A percentile compares a stretch with the other conserved stretches of the same genome.
Conservation (phyloP, 179 eudicot genomes). For the Sideroxylon spinosum region DNA sequence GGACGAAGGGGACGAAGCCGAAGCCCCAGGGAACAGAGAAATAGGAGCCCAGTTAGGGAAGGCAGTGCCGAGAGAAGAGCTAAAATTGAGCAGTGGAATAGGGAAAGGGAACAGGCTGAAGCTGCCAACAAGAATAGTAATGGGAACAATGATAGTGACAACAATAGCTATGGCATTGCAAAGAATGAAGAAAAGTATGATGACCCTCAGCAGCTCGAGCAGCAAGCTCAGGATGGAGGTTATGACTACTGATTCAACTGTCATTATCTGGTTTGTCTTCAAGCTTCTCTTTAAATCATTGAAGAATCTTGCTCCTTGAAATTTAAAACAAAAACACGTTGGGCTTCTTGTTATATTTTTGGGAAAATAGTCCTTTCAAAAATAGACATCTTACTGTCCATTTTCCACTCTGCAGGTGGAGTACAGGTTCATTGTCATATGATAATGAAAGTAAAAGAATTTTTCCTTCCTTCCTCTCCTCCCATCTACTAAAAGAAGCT, state of each 20-base stretch:
- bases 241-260: constrained; percentile 20
- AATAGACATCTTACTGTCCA: constrained; percentile 58
- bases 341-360: constrained; percentile 1
- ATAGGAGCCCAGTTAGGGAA: constrained; percentile 78
- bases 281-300: constrained; percentile 12
- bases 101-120: constrained; percentile 64
- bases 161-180: constrained; percentile 23
- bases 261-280: constrained; percentile 43
- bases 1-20: constrained; percentile 70
- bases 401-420: constrained; percentile 96
- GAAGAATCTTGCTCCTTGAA: not conserved
- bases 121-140: constrained; percentile 29
- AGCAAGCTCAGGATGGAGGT: constrained; percentile 29
- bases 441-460: constrained; percentile 39
- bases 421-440: constrained; percentile 66
- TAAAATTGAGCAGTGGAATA: constrained; percentile 89
- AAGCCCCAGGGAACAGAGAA: constrained; percentile 70
- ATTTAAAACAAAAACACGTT: constrained; percentile 1
- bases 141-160: constrained; percentile 21
- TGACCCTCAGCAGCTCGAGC: constrained; percentile 26
- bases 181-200: constrained; percentile 38
- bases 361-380: constrained; percentile 17
- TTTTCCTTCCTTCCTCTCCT: constrained; percentile 24
- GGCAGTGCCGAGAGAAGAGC: constrained; percentile 97
- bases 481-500: constrained; percentile 17